Evolutionary conservation across 192 early-diverging fungal genomes (phyloP), one percentile per base, ranked within the genome.

Genomic region (Allomyces arbusculus): DNA sequence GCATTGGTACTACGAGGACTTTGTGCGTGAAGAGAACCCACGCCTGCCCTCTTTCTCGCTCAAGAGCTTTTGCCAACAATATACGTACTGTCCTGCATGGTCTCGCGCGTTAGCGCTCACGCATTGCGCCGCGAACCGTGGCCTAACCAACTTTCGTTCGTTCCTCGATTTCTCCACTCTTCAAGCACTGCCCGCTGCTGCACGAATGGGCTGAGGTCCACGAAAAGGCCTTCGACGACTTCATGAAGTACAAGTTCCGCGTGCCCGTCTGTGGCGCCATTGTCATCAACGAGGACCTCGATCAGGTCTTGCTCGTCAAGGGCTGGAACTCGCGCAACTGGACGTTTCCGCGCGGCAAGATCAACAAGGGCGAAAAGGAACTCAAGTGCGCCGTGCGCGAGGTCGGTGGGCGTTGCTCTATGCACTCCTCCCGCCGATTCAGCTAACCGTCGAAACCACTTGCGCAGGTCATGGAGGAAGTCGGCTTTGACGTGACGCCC

Each of bases 291-390:
- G 74, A 77, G 23, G 70, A 66, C 12, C 75, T 92, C 65, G 85
- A 91, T 72, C 87, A 88, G 77, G 85, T 85, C 64, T 72, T 99
- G 64, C 77, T 99, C 62, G 95, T 99, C 25, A 87, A 91, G 70
- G 95, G 94, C 20, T 96, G 91, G 91, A 87, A 86, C 64, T 81
- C 86, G 50, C 82, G 81, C 63, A 86, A 86, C 55, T 99, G 95
- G 95, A 92, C 92, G n/a, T 99, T 97, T 69, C 94, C 95, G 25
- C 93, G 92, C 33, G 95, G 95, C 23, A 99, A 99, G 69, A 99
- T 99, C 75, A 99, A 99, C 74, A 87, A 97, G 75, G 91, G 89
- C 70, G 95, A 99, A 73, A 82, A 82, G 20, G 87, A 94, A 70
- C 77, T 80, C 62, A 77, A 76, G 16, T 99, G 95, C 72, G 94